Conservation (phyloP, 805 yeast genomes). For the Candida odintsovae region DNA sequence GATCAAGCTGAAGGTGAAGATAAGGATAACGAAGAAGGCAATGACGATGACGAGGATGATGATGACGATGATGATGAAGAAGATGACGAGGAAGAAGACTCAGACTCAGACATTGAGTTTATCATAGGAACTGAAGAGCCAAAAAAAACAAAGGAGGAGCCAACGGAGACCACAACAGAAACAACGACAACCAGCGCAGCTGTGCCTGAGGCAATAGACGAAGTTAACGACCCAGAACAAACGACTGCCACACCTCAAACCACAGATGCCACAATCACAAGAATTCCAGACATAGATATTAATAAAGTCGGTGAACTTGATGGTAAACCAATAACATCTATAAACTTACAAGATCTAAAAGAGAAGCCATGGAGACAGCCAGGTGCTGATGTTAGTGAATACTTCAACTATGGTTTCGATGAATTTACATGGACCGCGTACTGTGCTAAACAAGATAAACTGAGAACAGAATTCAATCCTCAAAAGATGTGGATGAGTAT, state of each 20-base stretch:
- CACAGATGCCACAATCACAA: constrained; percentile 31
- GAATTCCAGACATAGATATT: constrained; percentile 52
- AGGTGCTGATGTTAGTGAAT: constrained; percentile 91
- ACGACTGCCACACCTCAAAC: constrained; percentile 21
- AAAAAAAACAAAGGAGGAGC: constrained; percentile 14
- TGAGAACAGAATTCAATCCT: constrained; percentile 76
- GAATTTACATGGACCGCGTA: constrained; percentile 95
- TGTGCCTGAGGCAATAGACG: constrained; percentile 28
- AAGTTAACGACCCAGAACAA: constrained; percentile 27
- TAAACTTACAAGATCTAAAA: constrained; percentile 73
- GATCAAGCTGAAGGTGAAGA: constrained; percentile 4
- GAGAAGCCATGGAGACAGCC: constrained; percentile 99
- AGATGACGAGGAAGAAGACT: constrained; percentile 41
- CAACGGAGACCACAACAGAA: constrained; percentile 6
- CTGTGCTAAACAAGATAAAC: constrained; percentile 78
- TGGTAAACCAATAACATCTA: constrained; percentile 77
- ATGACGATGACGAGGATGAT: constrained; percentile 24
- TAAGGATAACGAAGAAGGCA: constrained; percentile 7
- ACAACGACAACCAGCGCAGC: constrained; percentile 15
- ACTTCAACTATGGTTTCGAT: constrained; percentile 94
- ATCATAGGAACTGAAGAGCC: constrained; percentile 50
- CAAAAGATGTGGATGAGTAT: constrained; percentile 67
- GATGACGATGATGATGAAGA: constrained; percentile 38
- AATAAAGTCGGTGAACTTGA: constrained; percentile 67
- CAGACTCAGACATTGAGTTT: constrained; percentile 74